These are phyloP conservation scores for Ogataea henricii DNA, from an alignment of 805 yeast species.

Conservation along the genomic window DNA sequence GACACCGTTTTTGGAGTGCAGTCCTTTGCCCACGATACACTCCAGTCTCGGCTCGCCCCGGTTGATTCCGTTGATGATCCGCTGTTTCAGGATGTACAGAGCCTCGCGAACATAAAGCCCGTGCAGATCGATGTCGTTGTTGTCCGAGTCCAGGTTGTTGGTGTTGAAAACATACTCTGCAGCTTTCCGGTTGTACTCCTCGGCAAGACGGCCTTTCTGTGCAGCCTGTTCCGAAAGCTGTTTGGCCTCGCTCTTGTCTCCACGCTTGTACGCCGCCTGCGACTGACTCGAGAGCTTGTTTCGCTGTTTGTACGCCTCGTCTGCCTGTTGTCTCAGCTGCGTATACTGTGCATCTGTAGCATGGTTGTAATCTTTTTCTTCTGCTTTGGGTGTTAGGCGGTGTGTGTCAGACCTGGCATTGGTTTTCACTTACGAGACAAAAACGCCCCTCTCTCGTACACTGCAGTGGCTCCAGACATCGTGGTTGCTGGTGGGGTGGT, in stretches of 20 bases:
- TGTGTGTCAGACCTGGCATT: too few species aligned
- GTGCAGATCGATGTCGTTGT: constrained; percentile 89
- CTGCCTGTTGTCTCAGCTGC: constrained; percentile 66
- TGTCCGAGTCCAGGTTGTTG: constrained; percentile 83
- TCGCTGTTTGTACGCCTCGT: constrained; percentile 59
- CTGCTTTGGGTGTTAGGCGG: constrained; percentile 1
- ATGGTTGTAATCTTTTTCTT: constrained; percentile 63
- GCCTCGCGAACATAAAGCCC: constrained; percentile 93
- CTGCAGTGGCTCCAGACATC: constrained; percentile 28
- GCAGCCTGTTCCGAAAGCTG: constrained; percentile 71
- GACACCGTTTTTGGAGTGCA: constrained; percentile 77
- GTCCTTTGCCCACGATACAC: constrained; percentile 92
- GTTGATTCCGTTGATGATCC: constrained; percentile 67
- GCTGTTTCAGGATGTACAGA: constrained; percentile 66
- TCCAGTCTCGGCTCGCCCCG: constrained; percentile 61
- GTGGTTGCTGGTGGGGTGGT: not conserved
- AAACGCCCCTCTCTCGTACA: constrained; percentile 29
- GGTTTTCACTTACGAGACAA: constrained; percentile 28
- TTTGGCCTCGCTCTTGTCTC: constrained; percentile 74
- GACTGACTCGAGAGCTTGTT: constrained; percentile 62
- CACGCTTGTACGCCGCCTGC: constrained; percentile 72
- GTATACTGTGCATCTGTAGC: constrained; percentile 67
- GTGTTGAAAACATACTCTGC: constrained; percentile 87
- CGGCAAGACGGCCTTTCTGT: constrained; percentile 59
- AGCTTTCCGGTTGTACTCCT: constrained; percentile 71